Percentiles rank a stretch among this genome's conserved stretches.
These are phyloP conservation scores for Diaporthe sp. DNA, from an alignment of 2,329 filamentous ascomycete genomes.

Conservation along the genomic window DNA sequence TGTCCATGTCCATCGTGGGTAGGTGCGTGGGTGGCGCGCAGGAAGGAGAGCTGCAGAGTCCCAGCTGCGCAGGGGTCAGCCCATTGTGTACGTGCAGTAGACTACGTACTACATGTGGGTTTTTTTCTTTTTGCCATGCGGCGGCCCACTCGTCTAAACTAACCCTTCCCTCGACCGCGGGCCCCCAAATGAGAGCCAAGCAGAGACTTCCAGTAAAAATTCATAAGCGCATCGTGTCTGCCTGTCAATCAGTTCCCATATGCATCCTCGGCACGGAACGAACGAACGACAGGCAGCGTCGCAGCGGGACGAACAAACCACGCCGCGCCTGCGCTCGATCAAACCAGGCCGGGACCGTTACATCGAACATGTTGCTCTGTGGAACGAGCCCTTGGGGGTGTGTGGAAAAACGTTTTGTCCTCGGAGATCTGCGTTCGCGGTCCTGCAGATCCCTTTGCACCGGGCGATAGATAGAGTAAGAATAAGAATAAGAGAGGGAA, in stretches of 20 bases:
- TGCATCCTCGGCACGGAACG: not conserved
- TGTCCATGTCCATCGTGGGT: constrained; percentile 9
- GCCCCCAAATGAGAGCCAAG: not conserved
- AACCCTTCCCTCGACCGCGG: not conserved
- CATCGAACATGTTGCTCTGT: not conserved
- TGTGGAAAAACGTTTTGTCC: constrained; percentile 28
- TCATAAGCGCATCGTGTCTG: not conserved
- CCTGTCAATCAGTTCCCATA: not conserved
- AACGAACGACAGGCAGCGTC: not conserved
- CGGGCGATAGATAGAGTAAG: not conserved
- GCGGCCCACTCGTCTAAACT: not conserved
- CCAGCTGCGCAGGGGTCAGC: not conserved
- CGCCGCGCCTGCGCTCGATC: not conserved
- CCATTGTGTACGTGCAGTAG: constrained; percentile 11
- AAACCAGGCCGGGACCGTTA: constrained; percentile 12
- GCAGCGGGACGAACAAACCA: not conserved
- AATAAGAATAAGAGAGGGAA: not conserved
- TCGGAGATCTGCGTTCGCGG: constrained; percentile 1
- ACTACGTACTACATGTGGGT: not conserved
- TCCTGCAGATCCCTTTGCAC: not conserved
- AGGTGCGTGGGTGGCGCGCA: constrained; percentile 19
- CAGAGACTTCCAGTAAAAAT: not conserved
- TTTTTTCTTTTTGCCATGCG: constrained; percentile 1
- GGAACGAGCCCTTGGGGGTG: not conserved
- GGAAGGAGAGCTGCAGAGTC: not conserved